Evolutionary conservation across 2,329 filamentous ascomycete genomes (phyloP), one percentile per base, ranked within the genome.

Genomic region (Aspergillus sp.): DNA sequence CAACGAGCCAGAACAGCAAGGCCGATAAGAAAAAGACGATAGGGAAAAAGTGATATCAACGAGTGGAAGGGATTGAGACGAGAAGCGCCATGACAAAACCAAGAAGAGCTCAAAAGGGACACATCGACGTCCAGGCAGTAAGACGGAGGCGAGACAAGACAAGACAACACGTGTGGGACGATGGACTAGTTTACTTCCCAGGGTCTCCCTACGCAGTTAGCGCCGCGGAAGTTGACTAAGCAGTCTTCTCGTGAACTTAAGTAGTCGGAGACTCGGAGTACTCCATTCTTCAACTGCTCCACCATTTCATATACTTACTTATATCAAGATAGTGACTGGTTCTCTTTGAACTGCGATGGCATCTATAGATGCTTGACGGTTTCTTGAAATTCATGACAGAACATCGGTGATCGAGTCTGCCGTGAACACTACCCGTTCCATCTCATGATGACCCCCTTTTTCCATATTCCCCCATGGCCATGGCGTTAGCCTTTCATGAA

Each of bases 11-110:
- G 50, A 61, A 46, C 54, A 18, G 18, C 57, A 58, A 49, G 18
- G n/a, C 24, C 54, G 52, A 50, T 22, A 57, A 39, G 45, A 60
- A 55, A 56, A 29, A 55, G 20, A 24, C 45, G 52, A 36, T 18
- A 59, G 53, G 53, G 52, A 54, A 65, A 58, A 29, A 29, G 7
- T 24, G 58, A 60, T 62, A 64, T 73, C 67, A 76, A 74, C 69
- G 74, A 77, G 70, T 70, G 75, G 74, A 69, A 62, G 63, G 65
- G 69, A 71, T 63, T 47, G 67, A 68, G 60, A 68, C 56, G 67
- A 63, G 64, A 70, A 54, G 64, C 67, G 71, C 73, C 75, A 76
- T 76, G 65, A 71, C 72, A 73, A 54, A 64, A 63, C 61, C 56
- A 49, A 61, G 61, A 62, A 56, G 55, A 63, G 52, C 49, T 56